A percentile compares a stretch with the other conserved stretches of the same genome.
Conservation (phyloP, 768 basidiomycete species). For the Lentinula raphanica region DNA sequence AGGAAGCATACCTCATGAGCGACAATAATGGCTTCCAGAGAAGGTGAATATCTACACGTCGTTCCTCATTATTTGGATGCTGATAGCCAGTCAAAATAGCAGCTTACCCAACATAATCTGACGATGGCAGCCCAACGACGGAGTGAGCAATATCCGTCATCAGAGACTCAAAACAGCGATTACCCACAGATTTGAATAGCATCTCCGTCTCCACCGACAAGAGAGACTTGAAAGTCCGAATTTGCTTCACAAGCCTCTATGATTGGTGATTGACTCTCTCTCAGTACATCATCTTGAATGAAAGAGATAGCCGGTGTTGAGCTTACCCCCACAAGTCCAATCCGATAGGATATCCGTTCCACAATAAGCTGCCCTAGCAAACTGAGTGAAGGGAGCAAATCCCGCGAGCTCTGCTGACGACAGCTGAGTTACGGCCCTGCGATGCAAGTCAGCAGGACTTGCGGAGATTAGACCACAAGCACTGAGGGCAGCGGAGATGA, state of each 20-base stretch:
- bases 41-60: slow-evolving; percentile 37
- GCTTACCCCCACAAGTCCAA: slow-evolving; percentile 35
- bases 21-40: slow-evolving; percentile 33
- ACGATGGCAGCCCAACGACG: neutral
- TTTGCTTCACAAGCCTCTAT: slow-evolving; percentile 4
- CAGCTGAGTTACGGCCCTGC: slow-evolving; percentile 10
- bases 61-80: too few relatives aligned
- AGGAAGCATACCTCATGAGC: slow-evolving; percentile 27
- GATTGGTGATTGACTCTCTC: neutral
- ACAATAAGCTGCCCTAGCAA: slow-evolving; percentile 46
- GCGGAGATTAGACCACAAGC: neutral
- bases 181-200: slow-evolving; percentile 33
- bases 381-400: slow-evolving; percentile 32
- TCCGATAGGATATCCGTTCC: slow-evolving; percentile 22
- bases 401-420: slow-evolving; percentile 19
- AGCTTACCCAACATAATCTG: slow-evolving; percentile 13
- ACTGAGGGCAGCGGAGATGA: neutral
- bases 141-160: neutral
- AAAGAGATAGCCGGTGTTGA: neutral
- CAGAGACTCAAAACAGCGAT: neutral
- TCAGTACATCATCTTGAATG: neutral
- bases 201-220: slow-evolving; percentile 34
- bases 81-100: neutral
- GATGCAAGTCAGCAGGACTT: neutral
- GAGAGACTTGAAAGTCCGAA: neutral